phyloP scores from a whole-genome alignment of 495 filamentous ascomycete genomes.

The Aspergillus baeticus region DNA sequence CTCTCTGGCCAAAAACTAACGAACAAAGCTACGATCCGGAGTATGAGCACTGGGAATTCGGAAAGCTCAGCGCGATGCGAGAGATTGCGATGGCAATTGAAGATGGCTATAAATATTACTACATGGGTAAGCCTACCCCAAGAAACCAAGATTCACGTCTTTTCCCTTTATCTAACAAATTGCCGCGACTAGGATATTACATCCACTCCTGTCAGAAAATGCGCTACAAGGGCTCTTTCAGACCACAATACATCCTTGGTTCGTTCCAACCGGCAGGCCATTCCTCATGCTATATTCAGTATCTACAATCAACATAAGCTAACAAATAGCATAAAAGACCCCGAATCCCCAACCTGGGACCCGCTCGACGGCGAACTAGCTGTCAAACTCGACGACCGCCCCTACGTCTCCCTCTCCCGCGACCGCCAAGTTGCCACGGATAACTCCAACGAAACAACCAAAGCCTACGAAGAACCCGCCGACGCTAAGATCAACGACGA shows the following conservation, averaged over 20 bases:
- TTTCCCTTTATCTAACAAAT: not conserved
- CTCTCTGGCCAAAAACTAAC: not conserved
- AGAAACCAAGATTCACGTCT: not conserved
- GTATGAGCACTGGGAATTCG: conserved; percentile 74
- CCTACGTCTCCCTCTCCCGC: conserved; percentile 67
- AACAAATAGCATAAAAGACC: conserved; percentile 47
- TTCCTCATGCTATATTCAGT: not conserved
- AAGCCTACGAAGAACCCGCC: not conserved
- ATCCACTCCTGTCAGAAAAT: conserved; percentile 75
- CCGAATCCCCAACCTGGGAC: conserved; percentile 73
- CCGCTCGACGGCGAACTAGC: conserved; percentile 65
- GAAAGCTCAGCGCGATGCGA: conserved; percentile 82
- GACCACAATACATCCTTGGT: conserved; percentile 78
- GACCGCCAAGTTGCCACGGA: conserved; percentile 32
- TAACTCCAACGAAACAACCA: conserved; percentile 17
- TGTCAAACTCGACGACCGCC: conserved; percentile 58
- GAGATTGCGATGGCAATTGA: conserved; percentile 81
- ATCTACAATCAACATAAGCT: not conserved
- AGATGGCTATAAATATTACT: conserved; percentile 69
- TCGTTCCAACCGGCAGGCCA: conserved; percentile 6
- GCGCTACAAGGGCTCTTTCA: conserved; percentile 88
- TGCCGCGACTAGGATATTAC: conserved; percentile 54
- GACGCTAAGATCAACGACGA: conserved; percentile 40
- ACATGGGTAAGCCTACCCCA: conserved; percentile 57
- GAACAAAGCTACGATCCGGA: conserved; percentile 69